Percentiles rank a stretch among this genome's conserved stretches.
Evolutionary conservation across 1,139 yeast species (phyloP).

Genomic region (Scheffersomyces lignicola): DNA sequence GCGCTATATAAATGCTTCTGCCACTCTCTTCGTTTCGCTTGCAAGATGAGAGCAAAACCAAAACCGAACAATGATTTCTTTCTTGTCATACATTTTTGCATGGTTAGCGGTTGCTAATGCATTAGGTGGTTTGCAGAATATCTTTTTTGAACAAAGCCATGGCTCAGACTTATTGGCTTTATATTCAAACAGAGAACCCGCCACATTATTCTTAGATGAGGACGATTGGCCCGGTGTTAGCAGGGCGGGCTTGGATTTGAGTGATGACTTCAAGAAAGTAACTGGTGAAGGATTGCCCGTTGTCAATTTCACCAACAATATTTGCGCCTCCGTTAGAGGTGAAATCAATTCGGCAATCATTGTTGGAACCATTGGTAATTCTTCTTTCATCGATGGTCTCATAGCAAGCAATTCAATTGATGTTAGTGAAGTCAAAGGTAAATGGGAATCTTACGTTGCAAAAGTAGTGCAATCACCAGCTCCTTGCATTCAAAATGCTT

Average conservation of each 20-base stretch:
- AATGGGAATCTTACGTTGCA: constrained; percentile 17
- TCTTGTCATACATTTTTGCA: background rate
- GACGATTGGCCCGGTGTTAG: constrained; percentile 17
- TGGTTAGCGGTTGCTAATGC: constrained; percentile 8
- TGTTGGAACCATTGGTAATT: constrained; percentile 17
- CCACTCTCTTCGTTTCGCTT: no score
- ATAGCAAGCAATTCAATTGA: constrained; percentile 9
- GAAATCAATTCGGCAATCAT: constrained; percentile 13
- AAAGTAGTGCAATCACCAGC: constrained; percentile 9
- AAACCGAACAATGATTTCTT: constrained; percentile 2
- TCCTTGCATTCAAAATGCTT: constrained; percentile 12
- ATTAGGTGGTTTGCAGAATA: constrained; percentile 9
- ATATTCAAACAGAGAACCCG: constrained; percentile 6
- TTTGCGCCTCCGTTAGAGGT: constrained; percentile 11
- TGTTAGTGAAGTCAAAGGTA: constrained; percentile 13
- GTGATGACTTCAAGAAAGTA: constrained; percentile 9
- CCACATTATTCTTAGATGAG: constrained; percentile 11
- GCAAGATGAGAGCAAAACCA: no score
- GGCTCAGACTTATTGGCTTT: constrained; percentile 7
- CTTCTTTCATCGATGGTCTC: constrained; percentile 12
- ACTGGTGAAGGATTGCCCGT: constrained; percentile 8
- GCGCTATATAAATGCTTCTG: no score
- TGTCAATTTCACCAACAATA: constrained; percentile 7
- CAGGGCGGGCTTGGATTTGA: constrained; percentile 9
- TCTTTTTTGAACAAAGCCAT: constrained; percentile 9